Base-by-base conservation (phyloP, 2,329 filamentous ascomycete genomes). In the Paramyrothecium sp. region DNA sequence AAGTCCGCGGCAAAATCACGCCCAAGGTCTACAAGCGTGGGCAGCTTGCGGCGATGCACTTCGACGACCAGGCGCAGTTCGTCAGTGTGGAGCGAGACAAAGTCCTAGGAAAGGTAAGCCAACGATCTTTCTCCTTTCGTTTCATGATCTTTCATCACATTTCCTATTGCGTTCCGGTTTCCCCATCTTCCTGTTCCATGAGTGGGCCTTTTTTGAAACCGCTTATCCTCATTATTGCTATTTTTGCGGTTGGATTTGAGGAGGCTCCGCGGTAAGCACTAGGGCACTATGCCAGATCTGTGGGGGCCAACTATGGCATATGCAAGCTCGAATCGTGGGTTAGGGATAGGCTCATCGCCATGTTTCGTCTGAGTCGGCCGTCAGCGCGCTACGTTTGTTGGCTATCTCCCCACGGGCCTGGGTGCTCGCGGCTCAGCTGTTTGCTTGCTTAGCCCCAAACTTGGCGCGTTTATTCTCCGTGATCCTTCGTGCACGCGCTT, bases 1-100 rank as follows among this genome's bases (percentile, higher is more conserved):
- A 99, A 71, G 92, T 94, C 66, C 88, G 96, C 51, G 95, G 95
- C 67, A 96, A 93, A 74, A 88, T 97, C 61, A 93, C 91, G 30
- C 87, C 90, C 51, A 97, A 97, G 74, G 81, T 97, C 60, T 88
- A 97, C 67, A 92, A 91, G 66, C 89, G 90, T 54, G 92, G 93
- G 3, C 83, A 91, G 62, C 82, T 96, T 59, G 86, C 89, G 16
- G 82, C 83, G 47, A 79, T 88, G 68, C 91, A 97, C 73, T 97
- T 97, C 72, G 91, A 96, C 69, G 89, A 92, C 56, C 81, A 89
- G 74, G 84, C 90, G 61, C 91, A 92, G 67, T 98, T 96, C 73
- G 81, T 89, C 71, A 95, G 89, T 73, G 82, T 92, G 12, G 93
- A 98, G 72, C 84, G 88, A 62, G 93, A 97, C 76, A 92, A 93